Percentiles rank a stretch among this genome's conserved stretches.
Evolutionary conservation across 169 alveolate genomes (phyloP).

Genomic region (Pseudocohnilembus persalinus): DNA sequence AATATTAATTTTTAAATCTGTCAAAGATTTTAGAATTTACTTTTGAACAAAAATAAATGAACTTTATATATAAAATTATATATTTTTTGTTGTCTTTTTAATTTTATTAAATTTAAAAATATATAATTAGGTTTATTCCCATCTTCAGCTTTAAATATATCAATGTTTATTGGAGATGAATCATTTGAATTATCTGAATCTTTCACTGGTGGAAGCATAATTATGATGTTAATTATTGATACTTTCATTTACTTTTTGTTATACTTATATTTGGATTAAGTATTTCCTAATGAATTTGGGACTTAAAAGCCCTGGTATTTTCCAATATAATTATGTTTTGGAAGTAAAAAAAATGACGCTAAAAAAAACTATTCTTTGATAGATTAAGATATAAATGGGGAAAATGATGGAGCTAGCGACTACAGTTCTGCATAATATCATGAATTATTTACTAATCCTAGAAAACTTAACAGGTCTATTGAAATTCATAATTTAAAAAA

Average conservation of each 20-base stretch:
- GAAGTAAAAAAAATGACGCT: constrained; percentile 41
- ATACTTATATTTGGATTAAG: constrained; percentile 63
- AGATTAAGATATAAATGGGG: constrained; percentile 34
- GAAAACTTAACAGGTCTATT: constrained; percentile 25
- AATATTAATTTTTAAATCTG: constrained; percentile 1
- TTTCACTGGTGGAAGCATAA: neutral
- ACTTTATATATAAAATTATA: too few relatives aligned
- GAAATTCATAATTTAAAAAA: constrained; percentile 52
- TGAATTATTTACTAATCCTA: constrained; percentile 13
- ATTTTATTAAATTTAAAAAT: too few relatives aligned
- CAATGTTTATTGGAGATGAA: neutral
- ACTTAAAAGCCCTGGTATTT: constrained; percentile 27
- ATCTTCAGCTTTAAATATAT: neutral
- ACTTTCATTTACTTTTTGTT: constrained; percentile 7
- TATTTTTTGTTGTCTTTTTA: neutral
- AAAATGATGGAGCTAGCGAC: neutral
- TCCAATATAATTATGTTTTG: neutral
- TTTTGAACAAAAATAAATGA: constrained; percentile 2
- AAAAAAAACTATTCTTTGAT: neutral
- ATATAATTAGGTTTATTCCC: neutral
- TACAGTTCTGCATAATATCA: constrained; percentile 29
- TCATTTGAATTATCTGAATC: neutral
- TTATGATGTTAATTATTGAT: constrained; percentile 1
- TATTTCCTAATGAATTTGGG: constrained; percentile 61
- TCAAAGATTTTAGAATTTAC: neutral